Base-by-base conservation (phyloP, 306 rosid species). In the Oemleria cerasiformis region DNA sequence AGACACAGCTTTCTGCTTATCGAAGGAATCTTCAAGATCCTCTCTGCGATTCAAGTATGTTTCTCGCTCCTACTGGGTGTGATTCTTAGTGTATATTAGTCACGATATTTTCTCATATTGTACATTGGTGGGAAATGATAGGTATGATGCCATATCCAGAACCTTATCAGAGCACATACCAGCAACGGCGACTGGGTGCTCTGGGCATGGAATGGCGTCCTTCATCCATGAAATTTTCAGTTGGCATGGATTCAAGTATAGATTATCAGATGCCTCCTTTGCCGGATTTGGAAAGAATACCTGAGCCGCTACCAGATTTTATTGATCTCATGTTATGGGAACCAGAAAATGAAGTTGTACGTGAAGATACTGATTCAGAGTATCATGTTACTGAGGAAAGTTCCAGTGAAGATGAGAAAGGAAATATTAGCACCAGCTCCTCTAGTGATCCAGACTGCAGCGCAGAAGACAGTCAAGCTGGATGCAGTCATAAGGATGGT, bases 141-240 rank as follows among this genome's bases (percentile, higher is more conserved):
- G 96, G 90, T 80, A 84, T 92, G 97, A 73, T 89, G 78, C 97
- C 97, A 58, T 92, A 92, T 77, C 88, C 93, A 12, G 96, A 92
- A 75, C 96, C 97, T 63, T 92, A 92, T 73, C 97, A 92, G 87
- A 87, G 88, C 71, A 85, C 74, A 64, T 92, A 82, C 77, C 97
- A 89, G 81, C 85, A 62, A 68, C 93, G 93, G 15, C 92, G 97
- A 38, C 96, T 89, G 8, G 96, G 97, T 72, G 87, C 90, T 42
- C 83, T 92, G 76, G 96, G 96, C 79, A 84, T 84, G 78, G 97
- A 92, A 75, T 89, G 97, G 97, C 88, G 74, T 48, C 96, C 97
- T 57, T 87, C 97, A 25, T 67, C 84, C 60, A 78, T 86, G 73
- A 92, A 81, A 59, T 87, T 81, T 67, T 78, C 88, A 66, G 77